These are phyloP conservation scores for Rhodotorula sp. DNA, from an alignment of 1,284 basidiomycete genomes.

Conservation along the genomic window DNA sequence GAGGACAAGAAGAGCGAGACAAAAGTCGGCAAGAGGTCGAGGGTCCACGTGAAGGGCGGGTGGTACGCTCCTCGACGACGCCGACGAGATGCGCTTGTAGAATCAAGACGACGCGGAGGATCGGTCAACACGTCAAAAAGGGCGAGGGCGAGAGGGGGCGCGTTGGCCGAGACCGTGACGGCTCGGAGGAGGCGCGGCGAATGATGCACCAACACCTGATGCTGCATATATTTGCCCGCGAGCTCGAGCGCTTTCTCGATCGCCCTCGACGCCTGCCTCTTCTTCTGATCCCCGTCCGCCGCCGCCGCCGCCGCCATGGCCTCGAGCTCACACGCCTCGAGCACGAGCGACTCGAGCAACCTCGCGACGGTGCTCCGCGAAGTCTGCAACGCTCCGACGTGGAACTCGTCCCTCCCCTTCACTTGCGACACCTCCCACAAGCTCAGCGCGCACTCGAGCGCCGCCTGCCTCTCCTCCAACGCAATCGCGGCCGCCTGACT, in stretches of 20 bases:
- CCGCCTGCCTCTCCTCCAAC: neutral
- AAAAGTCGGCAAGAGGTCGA: constrained; percentile 15
- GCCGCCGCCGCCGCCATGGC: neutral
- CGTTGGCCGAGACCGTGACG: constrained; percentile 13
- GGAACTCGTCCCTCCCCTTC: constrained; percentile 4
- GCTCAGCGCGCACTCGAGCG: constrained; percentile 11
- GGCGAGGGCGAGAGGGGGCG: constrained; percentile 10
- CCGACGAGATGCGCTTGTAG: too few relatives aligned
- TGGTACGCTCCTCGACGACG: neutral
- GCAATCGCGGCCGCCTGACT: neutral
- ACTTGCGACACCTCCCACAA: constrained; percentile 24
- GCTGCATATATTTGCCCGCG: constrained; percentile 8
- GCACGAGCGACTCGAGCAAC: constrained; percentile 13
- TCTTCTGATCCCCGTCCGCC: neutral
- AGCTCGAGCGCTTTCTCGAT: constrained; percentile 11
- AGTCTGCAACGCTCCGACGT: neutral
- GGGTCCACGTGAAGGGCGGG: constrained; percentile 26
- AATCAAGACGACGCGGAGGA: neutral
- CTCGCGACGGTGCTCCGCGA: neutral
- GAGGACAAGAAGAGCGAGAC: constrained; percentile 25
- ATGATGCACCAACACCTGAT: constrained; percentile 14
- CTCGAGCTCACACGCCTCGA: constrained; percentile 12
- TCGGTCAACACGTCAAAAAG: constrained; percentile 13
- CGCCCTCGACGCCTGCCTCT: neutral
- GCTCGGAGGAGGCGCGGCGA: constrained; percentile 21